Evolutionary conservation across 1,284 basidiomycete genomes (phyloP), one percentile per base, ranked within the genome.

Genomic region (Earliella scabrosa): DNA sequence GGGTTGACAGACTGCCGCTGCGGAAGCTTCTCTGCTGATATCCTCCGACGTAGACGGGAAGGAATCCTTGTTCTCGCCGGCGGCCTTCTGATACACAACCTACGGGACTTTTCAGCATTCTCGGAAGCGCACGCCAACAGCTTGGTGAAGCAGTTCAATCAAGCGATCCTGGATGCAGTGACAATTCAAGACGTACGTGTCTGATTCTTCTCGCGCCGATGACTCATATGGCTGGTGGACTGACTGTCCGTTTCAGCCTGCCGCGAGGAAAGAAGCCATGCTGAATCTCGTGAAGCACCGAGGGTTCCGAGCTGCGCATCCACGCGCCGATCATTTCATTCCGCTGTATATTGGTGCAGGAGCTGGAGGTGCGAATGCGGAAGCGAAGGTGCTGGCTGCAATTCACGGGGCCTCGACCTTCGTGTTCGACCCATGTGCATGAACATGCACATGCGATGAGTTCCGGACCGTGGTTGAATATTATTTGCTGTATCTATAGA

Each of bases 271-370:
- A 61, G 47, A 72, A 39, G 77, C 78, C 0, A 66, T 86, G 70
- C 63, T 83, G 46, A 71, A 74, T 14, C 73, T 92, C 53, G 76
- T 75, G 9, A 74, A 74, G 39, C 87, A 90, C 62, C 65, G 72
- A 14, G 84, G 81, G 11, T 92, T 90, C 75, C 77, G 86, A 3
- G 65, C 75, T 3, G 79, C 84, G 21, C 87, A 92, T 63, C 89
- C 88, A 3, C 75, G 86, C 6, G 84, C 85, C 64, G 89, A 91
- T 21, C 89, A 91, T 63, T 89, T 89, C 67, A 76, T 90, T 18
- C 88, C 89, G 10, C 64, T 91, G 21, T 91, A 90, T 68, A 76
- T 89, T 36, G 88, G 84, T 4, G 86, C 82, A 21, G 88, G 88
- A 9, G 88, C 87, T n/a, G 87, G 85, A 4, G 85, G 84, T 52